These are phyloP conservation scores for Fulvia fulva DNA, from an alignment of 2,329 filamentous ascomycete genomes.

Conservation along the genomic window DNA sequence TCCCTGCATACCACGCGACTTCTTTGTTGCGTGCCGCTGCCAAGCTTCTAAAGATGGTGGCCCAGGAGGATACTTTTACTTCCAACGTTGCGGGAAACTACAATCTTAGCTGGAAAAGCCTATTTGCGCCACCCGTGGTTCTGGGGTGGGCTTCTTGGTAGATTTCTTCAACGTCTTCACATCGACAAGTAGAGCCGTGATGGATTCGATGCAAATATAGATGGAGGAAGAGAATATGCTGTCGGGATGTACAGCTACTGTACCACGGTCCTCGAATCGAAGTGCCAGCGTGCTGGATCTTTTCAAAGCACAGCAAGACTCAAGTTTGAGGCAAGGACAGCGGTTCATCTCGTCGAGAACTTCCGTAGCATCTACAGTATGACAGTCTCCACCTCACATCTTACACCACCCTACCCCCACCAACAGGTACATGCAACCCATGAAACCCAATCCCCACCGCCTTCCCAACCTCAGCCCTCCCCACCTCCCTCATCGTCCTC, in stretches of 20 bases:
- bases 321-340: no score
- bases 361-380: no score
- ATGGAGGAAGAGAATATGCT: no score
- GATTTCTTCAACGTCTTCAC: neutral
- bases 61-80: neutral
- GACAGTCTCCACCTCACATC: no score
- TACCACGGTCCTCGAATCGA: no score
- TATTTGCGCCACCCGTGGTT: neutral
- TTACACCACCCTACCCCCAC: neutral
- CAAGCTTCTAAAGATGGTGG: neutral
- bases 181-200: no score
- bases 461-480: conserved; percentile 59
- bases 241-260: no score
- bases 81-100: neutral
- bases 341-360: no score
- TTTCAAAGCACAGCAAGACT: no score
- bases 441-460: conserved; percentile 59
- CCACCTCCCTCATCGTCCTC: conserved; percentile 59
- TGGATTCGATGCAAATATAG: no score
- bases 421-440: conserved; percentile 8
- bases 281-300: no score
- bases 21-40: neutral
- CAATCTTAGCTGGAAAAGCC: neutral
- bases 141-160: neutral
- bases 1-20: no score